These are phyloP conservation scores for Colletotrichum plurivorum DNA, from an alignment of 2,329 filamentous ascomycete species.

Conservation along the genomic window DNA sequence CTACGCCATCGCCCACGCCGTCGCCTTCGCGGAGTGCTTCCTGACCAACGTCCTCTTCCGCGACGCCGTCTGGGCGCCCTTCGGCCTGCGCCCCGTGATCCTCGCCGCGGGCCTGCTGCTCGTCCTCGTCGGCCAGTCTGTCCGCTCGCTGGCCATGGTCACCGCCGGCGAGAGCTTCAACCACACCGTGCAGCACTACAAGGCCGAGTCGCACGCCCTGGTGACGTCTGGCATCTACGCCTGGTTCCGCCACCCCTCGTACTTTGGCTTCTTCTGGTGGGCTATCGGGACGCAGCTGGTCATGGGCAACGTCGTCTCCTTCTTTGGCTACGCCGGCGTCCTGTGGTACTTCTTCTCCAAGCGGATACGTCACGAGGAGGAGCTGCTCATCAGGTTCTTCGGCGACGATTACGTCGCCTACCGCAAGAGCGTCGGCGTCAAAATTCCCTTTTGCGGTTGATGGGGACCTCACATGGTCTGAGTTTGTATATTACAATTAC, in stretches of 20 bases:
- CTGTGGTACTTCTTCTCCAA: conserved; percentile 88
- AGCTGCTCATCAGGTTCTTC: conserved; percentile 84
- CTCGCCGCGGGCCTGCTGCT: conserved; percentile 73
- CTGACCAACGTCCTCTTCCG: conserved; percentile 72
- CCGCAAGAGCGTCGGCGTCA: conserved; percentile 77
- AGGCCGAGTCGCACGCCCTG: conserved; percentile 79
- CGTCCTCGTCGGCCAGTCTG: conserved; percentile 78
- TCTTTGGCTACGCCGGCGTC: conserved; percentile 79
- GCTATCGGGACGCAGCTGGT: conserved; percentile 93
- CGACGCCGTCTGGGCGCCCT: conserved; percentile 59
- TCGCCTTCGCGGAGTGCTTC: conserved; percentile 81
- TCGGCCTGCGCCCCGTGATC: conserved; percentile 57
- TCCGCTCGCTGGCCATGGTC: conserved; percentile 88
- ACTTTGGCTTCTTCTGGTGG: conserved; percentile 99
- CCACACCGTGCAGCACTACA: conserved; percentile 83
- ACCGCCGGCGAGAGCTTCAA: conserved; percentile 94
- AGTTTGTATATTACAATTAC: not conserved
- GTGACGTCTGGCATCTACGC: conserved; percentile 87
- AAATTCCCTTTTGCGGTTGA: conserved; percentile 77
- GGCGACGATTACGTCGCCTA: conserved; percentile 85
- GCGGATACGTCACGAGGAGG: conserved; percentile 85
- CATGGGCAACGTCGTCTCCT: conserved; percentile 86
- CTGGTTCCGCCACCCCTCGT: conserved; percentile 85
- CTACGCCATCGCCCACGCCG: conserved; percentile 86
- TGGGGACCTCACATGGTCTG: not conserved